Conservation (phyloP, 768 basidiomycete genomes). For the Russula sp. region DNA sequence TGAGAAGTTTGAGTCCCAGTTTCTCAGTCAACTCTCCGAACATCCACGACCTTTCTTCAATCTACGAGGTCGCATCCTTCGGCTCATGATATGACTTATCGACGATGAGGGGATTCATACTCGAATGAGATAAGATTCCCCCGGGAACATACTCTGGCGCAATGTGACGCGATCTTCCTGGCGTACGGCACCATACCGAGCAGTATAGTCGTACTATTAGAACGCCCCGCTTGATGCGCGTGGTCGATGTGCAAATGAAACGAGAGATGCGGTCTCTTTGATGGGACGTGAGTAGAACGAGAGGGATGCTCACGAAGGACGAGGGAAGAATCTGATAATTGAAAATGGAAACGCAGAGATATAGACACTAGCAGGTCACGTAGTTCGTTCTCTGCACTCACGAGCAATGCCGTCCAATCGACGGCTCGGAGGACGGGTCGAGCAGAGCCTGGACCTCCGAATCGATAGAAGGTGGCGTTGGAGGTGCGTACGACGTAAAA, state of each 20-base stretch:
- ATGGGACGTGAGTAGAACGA: too few species aligned
- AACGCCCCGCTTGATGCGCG: conserved; percentile 66
- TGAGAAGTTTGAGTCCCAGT: too few species aligned
- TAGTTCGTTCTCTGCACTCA: conserved; percentile 38
- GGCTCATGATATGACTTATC: conserved; percentile 9
- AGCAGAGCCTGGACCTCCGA: conserved; percentile 44
- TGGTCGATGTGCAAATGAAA: conserved; percentile 61
- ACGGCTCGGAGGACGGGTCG: conserved; percentile 45
- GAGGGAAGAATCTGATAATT: too few species aligned
- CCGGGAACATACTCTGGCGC: conserved; percentile 41
- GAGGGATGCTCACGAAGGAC: too few species aligned
- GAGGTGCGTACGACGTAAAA: conserved; percentile 30
- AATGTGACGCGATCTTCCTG: conserved; percentile 84
- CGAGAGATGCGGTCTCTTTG: conserved; percentile 38
- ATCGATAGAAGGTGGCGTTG: conserved; percentile 46
- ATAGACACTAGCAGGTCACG: background rate
- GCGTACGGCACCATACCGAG: conserved; percentile 81
- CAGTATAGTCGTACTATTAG: conserved; percentile 87
- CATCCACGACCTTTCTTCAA: conserved; percentile 21
- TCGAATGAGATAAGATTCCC: conserved; percentile 22
- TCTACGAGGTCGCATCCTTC: conserved; percentile 19
- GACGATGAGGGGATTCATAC: conserved; percentile 4
- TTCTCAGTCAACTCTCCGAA: too few species aligned
- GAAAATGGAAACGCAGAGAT: too few species aligned
- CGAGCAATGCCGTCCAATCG: conserved; percentile 49